Evolutionary conservation across 2,329 filamentous ascomycete species (phyloP), one percentile per base, ranked within the genome.

Genomic region (Pezicula radicicola): DNA sequence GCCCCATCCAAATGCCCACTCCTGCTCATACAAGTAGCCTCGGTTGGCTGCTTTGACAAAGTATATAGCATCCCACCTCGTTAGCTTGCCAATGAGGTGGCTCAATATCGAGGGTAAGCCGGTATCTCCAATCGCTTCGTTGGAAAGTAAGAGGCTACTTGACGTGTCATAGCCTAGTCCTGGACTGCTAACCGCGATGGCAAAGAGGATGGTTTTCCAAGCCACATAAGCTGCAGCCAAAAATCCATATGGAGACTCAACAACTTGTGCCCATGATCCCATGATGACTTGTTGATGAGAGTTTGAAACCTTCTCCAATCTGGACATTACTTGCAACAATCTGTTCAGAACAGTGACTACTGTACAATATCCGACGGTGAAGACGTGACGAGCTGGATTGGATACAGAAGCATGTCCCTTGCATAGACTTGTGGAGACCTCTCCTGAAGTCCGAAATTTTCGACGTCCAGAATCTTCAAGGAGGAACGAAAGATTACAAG

Each of bases 51-150:
- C 68, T 58, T 83, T 78, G 53, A 85, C 73, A 63, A 86, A 93
- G 68, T 93, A 94, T 59, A 95, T 75, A 30, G 85, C 87, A 67
- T 95, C 90, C 90, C 90, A 95, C 67, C 88, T 79, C 6, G 84
- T 84, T 52, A 94, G 72, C 41, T 82, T 82, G 33, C 47, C 50
- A 27, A 57, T 48, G 5, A 65, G 15, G 42, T 60, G 55, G 41
- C 53, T 49, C 39, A 59, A 46, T 50, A 63, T 18, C 55, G 50
- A 56, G 50, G 52, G 63, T 63, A 60, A 71, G 35, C 33, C 5
- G 25, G 28, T 35, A 27, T 30, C 5, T 30, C 27, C 12, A 19
- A 35, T 19, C 10, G 16, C 13, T 15, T 19, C 19, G 21, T 40
- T 49, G 12, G 55, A 73, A 65, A 71, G 77, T 63, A 78, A 61